Evolutionary conservation across 495 filamentous ascomycete species (phyloP).

Genomic region (Neurospora sublineolata): DNA sequence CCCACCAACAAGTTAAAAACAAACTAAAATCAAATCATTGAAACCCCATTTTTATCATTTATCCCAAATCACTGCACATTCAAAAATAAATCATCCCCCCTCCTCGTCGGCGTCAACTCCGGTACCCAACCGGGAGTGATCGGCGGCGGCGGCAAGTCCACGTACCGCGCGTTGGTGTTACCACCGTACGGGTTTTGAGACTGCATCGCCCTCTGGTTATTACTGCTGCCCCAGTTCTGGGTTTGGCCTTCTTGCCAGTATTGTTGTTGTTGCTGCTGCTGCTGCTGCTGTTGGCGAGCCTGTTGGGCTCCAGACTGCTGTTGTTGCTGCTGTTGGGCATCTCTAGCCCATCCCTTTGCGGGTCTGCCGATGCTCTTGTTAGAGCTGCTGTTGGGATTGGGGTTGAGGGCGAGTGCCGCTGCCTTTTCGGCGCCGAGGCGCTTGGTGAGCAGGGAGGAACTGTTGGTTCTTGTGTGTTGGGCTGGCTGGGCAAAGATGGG

Average conservation of each 20-base stretch:
- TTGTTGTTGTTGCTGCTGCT: slow-evolving; percentile 3
- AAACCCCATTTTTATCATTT: neutral
- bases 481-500: neutral
- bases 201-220: neutral
- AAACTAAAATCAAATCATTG: neutral
- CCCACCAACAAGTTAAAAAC: neutral
- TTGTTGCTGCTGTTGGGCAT: slow-evolving; percentile 7
- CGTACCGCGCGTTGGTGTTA: neutral
- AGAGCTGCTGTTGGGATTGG: neutral
- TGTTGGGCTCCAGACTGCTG: neutral
- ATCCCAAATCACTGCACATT: slow-evolving; percentile 21
- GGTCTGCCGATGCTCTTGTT: neutral
- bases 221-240: neutral
- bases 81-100: slow-evolving; percentile 34
- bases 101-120: slow-evolving; percentile 35
- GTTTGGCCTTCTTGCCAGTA: slow-evolving; percentile 8
- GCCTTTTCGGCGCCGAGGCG: slow-evolving; percentile 37
- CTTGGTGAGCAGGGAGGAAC: slow-evolving; percentile 34
- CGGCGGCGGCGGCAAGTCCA: slow-evolving; percentile 20
- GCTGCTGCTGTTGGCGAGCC: neutral
- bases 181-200: neutral
- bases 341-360: slow-evolving; percentile 4
- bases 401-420: slow-evolving; percentile 24
- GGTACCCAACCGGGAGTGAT: slow-evolving; percentile 41
- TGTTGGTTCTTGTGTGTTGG: slow-evolving; percentile 8